phyloP scores from a whole-genome alignment of 306 rosid genomes.

The Canavalia ensiformis region DNA sequence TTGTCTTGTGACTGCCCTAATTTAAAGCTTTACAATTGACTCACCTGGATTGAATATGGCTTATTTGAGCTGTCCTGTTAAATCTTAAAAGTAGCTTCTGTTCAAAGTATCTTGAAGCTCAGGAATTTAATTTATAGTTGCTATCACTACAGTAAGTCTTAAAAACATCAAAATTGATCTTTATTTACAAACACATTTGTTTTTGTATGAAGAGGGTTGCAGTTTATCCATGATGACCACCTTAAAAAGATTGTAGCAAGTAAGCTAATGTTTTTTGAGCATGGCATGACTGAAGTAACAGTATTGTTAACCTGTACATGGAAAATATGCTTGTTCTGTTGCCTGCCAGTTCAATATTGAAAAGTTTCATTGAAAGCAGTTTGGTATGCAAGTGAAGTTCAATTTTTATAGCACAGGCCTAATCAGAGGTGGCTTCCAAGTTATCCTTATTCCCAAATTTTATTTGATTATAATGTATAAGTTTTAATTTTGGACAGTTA shows the following conservation, averaged over 20 bases:
- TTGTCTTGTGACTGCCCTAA: constrained; percentile 12
- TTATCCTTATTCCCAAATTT: not conserved
- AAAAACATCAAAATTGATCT: not conserved
- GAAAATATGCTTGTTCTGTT: constrained; percentile 30
- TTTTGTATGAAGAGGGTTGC: not conserved
- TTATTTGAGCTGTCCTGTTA: constrained; percentile 4
- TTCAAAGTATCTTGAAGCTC: constrained; percentile 22
- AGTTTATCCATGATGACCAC: constrained; percentile 13
- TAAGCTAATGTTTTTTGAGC: constrained; percentile 10
- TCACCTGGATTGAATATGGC: not conserved
- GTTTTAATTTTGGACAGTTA: not conserved
- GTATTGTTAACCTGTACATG: not conserved
- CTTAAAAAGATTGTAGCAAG: not conserved
- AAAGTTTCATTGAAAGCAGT: not conserved
- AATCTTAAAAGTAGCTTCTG: constrained; percentile 27
- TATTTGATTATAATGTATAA: constrained; percentile 23
- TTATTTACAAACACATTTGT: constrained; percentile 21
- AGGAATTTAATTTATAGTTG: constrained; percentile 13
- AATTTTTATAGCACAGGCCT: not conserved
- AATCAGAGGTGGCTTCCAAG: constrained; percentile 14
- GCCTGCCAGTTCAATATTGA: constrained; percentile 26
- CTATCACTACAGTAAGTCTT: not conserved
- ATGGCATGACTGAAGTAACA: constrained; percentile 1
- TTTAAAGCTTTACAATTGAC: constrained; percentile 27
- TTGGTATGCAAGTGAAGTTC: not conserved